Conservation (phyloP, 2,329 filamentous ascomycete genomes). For the Colletotrichum eleusines region DNA sequence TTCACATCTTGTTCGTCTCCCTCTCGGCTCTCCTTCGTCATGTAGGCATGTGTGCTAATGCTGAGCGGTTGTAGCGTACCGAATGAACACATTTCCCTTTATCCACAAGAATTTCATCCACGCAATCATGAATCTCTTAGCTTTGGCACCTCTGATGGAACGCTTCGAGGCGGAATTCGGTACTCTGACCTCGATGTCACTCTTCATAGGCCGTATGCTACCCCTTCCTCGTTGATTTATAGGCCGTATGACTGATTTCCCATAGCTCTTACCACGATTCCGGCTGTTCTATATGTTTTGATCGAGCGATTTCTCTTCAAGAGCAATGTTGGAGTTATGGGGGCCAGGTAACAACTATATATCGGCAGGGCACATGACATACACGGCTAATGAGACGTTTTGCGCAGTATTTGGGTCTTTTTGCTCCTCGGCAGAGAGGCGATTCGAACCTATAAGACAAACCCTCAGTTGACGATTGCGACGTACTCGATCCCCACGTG, state of each 20-base stretch:
- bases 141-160: slow-evolving; percentile 88
- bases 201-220: slow-evolving; percentile 92
- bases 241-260: slow-evolving; percentile 41
- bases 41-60: slow-evolving; percentile 5
- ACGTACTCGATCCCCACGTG: slow-evolving; percentile 86
- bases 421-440: slow-evolving; percentile 86
- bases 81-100: slow-evolving; percentile 91
- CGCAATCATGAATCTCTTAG: slow-evolving; percentile 81
- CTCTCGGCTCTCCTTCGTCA: not conserved
- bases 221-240: not conserved
- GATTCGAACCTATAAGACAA: slow-evolving; percentile 84
- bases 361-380: not conserved
- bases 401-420: slow-evolving; percentile 87
- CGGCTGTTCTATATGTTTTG: slow-evolving; percentile 83
- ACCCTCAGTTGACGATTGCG: slow-evolving; percentile 79
- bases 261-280: slow-evolving; percentile 82
- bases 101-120: slow-evolving; percentile 88
- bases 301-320: slow-evolving; percentile 80
- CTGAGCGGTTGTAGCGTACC: slow-evolving; percentile 75
- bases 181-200: slow-evolving; percentile 85
- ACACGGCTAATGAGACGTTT: slow-evolving; percentile 9
- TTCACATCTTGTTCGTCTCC: slow-evolving; percentile 74
- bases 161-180: slow-evolving; percentile 94
- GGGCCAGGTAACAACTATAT: slow-evolving; percentile 75
- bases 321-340: slow-evolving; percentile 80